Evolutionary conservation across 164 flowering plant species (phyloP).

Genomic region (Nymphaea thermarum): DNA sequence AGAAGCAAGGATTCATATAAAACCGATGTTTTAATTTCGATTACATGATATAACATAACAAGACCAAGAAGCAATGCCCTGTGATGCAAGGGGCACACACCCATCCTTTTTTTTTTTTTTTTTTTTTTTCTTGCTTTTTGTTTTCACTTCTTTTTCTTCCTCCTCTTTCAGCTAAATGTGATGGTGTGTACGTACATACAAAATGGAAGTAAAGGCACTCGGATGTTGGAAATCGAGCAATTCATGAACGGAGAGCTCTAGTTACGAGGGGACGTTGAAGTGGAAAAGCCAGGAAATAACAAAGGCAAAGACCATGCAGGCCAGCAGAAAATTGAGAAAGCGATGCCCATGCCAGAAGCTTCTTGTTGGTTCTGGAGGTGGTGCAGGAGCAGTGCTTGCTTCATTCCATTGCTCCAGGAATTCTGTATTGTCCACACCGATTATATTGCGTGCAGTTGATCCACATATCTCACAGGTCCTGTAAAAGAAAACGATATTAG

Average conservation of each 20-base stretch:
- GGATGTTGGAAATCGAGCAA: neutral
- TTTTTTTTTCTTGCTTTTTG: too few species aligned
- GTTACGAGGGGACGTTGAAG: slow-evolving; percentile 64
- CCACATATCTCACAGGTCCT: slow-evolving; percentile 92
- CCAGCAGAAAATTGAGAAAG: slow-evolving; percentile 69
- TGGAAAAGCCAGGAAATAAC: slow-evolving; percentile 94
- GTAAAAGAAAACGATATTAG: slow-evolving; percentile 7
- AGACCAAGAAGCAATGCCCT: neutral
- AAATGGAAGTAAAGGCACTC: neutral
- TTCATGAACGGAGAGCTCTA: neutral
- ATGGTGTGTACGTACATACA: neutral
- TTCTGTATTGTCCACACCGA: slow-evolving; percentile 39
- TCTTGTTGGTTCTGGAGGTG: slow-evolving; percentile 28
- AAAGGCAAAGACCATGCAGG: slow-evolving; percentile 89
- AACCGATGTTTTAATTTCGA: neutral
- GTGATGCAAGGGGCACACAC: neutral
- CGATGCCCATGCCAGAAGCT: slow-evolving; percentile 79
- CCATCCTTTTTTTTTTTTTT: neutral
- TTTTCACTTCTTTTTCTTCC: too few species aligned
- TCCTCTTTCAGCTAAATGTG: neutral
- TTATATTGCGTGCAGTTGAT: slow-evolving; percentile 56
- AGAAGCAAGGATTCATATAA: neutral
- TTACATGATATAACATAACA: neutral
- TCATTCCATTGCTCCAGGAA: slow-evolving; percentile 36
- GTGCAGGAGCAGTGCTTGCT: slow-evolving; percentile 12